phyloP scores from a whole-genome alignment of 257 asterid species.

The Ilex aquifolium region DNA sequence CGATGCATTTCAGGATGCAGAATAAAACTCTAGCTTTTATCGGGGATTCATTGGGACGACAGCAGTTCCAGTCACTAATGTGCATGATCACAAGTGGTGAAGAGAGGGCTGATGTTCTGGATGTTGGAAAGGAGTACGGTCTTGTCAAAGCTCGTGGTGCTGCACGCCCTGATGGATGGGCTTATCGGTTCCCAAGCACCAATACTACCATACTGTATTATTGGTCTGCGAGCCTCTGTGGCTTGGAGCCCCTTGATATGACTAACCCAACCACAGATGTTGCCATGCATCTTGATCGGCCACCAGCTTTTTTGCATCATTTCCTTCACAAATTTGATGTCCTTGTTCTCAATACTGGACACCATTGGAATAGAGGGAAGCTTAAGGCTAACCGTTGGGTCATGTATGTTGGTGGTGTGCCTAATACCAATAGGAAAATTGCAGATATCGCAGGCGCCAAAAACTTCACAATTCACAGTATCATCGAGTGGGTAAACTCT shows the following conservation, averaged over 20 bases:
- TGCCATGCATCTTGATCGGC: constrained; percentile 96
- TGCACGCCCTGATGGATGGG: constrained; percentile 93
- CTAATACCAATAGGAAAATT: constrained; percentile 52
- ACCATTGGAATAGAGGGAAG: constrained; percentile 94
- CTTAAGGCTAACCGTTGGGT: constrained; percentile 75
- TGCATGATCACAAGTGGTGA: constrained; percentile 87
- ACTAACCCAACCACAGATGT: constrained; percentile 36
- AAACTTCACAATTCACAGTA: constrained; percentile 58
- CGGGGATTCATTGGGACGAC: constrained; percentile 93
- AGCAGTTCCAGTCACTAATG: constrained; percentile 94
- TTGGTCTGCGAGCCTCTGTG: constrained; percentile 94
- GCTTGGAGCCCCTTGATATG: constrained; percentile 52
- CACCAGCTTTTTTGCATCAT: constrained; percentile 64
- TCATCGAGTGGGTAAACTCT: constrained; percentile 65
- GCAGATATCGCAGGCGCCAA: constrained; percentile 59
- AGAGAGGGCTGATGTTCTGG: constrained; percentile 65
- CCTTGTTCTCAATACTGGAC: constrained; percentile 86
- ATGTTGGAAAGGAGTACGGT: constrained; percentile 75
- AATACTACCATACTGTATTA: constrained; percentile 86
- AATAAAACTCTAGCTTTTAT: constrained; percentile 80
- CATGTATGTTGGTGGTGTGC: constrained; percentile 72
- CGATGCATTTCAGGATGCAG: constrained; percentile 61
- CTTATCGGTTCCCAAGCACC: constrained; percentile 66
- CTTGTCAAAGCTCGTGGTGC: constrained; percentile 86
- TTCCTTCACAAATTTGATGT: constrained; percentile 54